Conservation (phyloP, 768 basidiomycete species). For the Dioszegia hungarica region DNA sequence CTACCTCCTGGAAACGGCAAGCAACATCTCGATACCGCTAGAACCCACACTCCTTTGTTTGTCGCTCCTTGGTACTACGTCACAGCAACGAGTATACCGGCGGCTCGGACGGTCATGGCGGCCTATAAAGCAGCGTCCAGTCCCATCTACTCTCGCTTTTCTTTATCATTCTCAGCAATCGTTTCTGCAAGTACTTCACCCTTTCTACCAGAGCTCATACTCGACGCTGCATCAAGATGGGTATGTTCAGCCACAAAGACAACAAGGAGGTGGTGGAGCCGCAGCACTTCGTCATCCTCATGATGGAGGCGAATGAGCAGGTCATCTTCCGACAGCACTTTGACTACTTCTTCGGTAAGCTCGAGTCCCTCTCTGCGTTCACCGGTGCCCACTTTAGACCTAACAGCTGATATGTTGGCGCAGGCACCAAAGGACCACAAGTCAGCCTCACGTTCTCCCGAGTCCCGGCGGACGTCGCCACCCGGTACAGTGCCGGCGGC, state of each 20-base stretch:
- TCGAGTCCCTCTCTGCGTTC: too few relatives aligned
- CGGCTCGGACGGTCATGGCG: too few relatives aligned
- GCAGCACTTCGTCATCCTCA: neutral
- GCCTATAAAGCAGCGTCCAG: too few relatives aligned
- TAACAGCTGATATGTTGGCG: too few relatives aligned
- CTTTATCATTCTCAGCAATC: too few relatives aligned
- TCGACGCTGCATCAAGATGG: neutral
- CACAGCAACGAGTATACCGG: too few relatives aligned
- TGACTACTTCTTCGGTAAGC: conserved; percentile 1
- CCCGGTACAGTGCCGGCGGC: neutral
- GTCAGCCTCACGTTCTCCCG: neutral
- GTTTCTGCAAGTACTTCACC: too few relatives aligned
- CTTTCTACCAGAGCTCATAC: too few relatives aligned
- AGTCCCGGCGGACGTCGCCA: neutral
- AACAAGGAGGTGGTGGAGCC: neutral
- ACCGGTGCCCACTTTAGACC: too few relatives aligned
- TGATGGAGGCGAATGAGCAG: neutral
- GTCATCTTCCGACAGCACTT: conserved; percentile 1
- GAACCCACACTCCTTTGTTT: neutral
- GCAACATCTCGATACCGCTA: too few relatives aligned
- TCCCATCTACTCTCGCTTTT: too few relatives aligned
- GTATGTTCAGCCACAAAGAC: conserved; percentile 8
- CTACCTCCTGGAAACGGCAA: neutral
- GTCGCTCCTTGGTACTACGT: neutral
- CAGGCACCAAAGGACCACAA: too few relatives aligned